Percentiles rank a stretch among this genome's conserved stretches.
Evolutionary conservation across 1,284 basidiomycete species (phyloP).

Genomic region (Microbotryomycetes sp.): DNA sequence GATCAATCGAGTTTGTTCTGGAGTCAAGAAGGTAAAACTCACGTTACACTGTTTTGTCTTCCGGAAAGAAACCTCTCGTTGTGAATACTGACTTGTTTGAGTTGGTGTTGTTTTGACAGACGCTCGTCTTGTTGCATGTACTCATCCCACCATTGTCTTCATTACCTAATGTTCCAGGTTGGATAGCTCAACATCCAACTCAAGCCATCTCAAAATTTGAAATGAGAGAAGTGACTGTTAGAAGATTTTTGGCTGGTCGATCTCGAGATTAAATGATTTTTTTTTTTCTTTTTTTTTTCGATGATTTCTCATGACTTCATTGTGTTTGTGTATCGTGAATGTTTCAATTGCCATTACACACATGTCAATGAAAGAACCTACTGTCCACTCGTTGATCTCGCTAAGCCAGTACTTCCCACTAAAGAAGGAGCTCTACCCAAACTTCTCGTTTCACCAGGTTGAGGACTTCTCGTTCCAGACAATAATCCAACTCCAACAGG

Average conservation of each 20-base stretch:
- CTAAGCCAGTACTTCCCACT: background rate
- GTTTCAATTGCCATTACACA: no score
- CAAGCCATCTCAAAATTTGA: slow-evolving; percentile 54
- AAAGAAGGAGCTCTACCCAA: slow-evolving; percentile 3
- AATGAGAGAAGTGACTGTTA: slow-evolving; percentile 75
- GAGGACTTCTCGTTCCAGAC: background rate
- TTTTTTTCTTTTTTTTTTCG: background rate
- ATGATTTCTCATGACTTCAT: no score
- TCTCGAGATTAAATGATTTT: slow-evolving; percentile 64
- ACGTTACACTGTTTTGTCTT: no score
- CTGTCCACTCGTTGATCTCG: background rate
- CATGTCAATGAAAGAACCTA: background rate
- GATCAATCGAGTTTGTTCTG: slow-evolving; percentile 90
- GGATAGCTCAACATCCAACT: slow-evolving; percentile 36
- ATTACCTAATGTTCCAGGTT: slow-evolving; percentile 44
- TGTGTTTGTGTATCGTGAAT: no score
- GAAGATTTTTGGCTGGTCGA: slow-evolving; percentile 81
- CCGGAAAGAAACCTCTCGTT: no score
- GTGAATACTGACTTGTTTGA: background rate
- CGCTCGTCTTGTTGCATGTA: slow-evolving; percentile 79
- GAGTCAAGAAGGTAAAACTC: slow-evolving; percentile 93
- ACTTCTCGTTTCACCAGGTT: slow-evolving; percentile 1
- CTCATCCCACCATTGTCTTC: slow-evolving; percentile 66
- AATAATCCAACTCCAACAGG: background rate
- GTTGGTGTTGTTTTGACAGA: slow-evolving; percentile 49